These are phyloP conservation scores for Geotrichum klebahnii DNA, from an alignment of 1,139 yeast species.

Conservation along the genomic window DNA sequence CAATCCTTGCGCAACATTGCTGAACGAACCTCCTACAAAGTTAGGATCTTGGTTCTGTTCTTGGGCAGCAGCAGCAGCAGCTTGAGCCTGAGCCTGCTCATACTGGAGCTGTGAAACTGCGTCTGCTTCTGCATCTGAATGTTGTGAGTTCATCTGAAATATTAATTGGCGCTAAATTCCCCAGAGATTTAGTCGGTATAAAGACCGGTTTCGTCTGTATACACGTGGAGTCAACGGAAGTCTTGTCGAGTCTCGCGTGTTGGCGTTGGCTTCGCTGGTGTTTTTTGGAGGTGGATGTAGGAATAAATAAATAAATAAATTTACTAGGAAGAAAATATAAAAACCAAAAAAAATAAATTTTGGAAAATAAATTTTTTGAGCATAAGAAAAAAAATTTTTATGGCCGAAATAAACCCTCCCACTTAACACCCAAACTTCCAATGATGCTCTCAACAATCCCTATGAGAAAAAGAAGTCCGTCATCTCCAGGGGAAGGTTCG, in stretches of 20 bases:
- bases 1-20: constrained; percentile 91
- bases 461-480: constrained; percentile 8
- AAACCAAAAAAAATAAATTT: too few relatives aligned
- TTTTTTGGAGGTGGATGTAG: too few relatives aligned
- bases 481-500: constrained; percentile 14
- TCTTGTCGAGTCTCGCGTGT: too few relatives aligned
- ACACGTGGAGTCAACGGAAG: not conserved
- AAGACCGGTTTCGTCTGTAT: not conserved
- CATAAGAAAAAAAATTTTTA: too few relatives aligned
- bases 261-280: too few relatives aligned
- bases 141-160: constrained; percentile 1
- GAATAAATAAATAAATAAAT: too few relatives aligned
- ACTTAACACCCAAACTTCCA: not conserved
- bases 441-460: constrained; percentile 6
- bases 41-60: constrained; percentile 18
- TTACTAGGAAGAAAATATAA: too few relatives aligned
- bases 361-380: too few relatives aligned
- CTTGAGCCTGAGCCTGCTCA: constrained; percentile 23
- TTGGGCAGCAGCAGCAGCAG: constrained; percentile 20
- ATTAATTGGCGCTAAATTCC: not conserved
- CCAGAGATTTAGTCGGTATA: not conserved
- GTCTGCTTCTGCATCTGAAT: constrained; percentile 16
- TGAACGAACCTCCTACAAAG: constrained; percentile 44
- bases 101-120: constrained; percentile 17
- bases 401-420: not conserved